Conservation (phyloP, 768 basidiomycete species). For the Tephrocybe sp. region DNA sequence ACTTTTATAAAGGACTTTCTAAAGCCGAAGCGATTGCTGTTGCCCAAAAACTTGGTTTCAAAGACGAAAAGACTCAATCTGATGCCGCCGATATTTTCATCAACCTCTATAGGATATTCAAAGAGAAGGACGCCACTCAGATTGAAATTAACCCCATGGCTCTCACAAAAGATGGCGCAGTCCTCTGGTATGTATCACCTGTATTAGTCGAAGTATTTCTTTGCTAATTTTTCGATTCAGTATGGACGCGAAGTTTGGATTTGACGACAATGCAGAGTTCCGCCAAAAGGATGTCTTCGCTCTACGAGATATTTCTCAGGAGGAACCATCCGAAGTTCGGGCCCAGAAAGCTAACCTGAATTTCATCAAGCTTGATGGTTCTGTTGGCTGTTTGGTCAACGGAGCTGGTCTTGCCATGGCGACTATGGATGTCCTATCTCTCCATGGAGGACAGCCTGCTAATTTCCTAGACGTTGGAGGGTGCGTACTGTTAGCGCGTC, state of each 20-base stretch:
- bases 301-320: conserved; percentile 90
- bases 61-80: conserved; percentile 60
- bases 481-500: conserved; percentile 32
- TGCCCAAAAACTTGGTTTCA: conserved; percentile 91
- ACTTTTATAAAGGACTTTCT: conserved; percentile 78
- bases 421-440: conserved; percentile 98
- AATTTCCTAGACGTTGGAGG: conserved; percentile 99
- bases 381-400: conserved; percentile 95
- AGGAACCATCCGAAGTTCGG: conserved; percentile 96
- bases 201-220: conserved; percentile 8
- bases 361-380: conserved; percentile 99
- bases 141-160: conserved; percentile 99
- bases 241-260: conserved; percentile 99
- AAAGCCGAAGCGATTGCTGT: conserved; percentile 68
- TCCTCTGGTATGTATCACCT: conserved; percentile 67
- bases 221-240: conserved; percentile 36
- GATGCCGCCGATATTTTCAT: conserved; percentile 93
- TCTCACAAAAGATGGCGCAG: conserved; percentile 84
- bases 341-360: conserved; percentile 95
- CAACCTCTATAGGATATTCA: conserved; percentile 94
- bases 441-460: conserved; percentile 95
- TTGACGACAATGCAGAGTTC: conserved; percentile 99
- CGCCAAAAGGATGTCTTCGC: conserved; percentile 88
- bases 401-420: conserved; percentile 99
- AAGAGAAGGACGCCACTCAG: conserved; percentile 98